Conservation (phyloP, 1,284 basidiomycete genomes). For the Microstroma glucosiphilum region DNA sequence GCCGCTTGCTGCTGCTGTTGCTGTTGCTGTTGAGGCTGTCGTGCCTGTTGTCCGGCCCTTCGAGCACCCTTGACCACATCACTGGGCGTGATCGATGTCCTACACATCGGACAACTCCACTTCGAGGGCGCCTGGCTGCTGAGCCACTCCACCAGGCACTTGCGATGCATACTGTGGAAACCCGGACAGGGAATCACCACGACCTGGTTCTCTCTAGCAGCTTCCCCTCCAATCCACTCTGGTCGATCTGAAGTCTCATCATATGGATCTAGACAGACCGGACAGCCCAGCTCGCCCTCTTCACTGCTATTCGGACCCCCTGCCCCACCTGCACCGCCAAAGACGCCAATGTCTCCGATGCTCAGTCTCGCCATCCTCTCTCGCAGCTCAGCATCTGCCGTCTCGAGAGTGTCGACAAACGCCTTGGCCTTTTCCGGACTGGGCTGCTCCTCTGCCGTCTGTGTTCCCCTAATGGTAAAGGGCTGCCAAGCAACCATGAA, state of each 20-base stretch:
- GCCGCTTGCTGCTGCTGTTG: not conserved
- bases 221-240: slow-evolving; percentile 35
- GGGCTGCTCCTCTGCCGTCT: not conserved
- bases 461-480: not conserved
- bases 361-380: slow-evolving; percentile 40
- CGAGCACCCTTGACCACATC: slow-evolving; percentile 8
- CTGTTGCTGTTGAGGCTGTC: not conserved
- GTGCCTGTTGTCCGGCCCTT: not conserved
- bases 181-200: slow-evolving; percentile 44
- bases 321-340: slow-evolving; percentile 11
- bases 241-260: slow-evolving; percentile 32
- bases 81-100: slow-evolving; percentile 19
- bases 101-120: slow-evolving; percentile 48
- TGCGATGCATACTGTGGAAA: slow-evolving; percentile 41
- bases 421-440: slow-evolving; percentile 20
- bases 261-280: slow-evolving; percentile 43
- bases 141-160: slow-evolving; percentile 43
- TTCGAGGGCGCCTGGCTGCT: slow-evolving; percentile 29
- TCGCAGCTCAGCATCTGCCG: slow-evolving; percentile 44
- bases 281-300: slow-evolving; percentile 30
- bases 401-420: slow-evolving; percentile 39
- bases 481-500: not conserved
- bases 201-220: slow-evolving; percentile 31
- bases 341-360: slow-evolving; percentile 36
- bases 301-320: slow-evolving; percentile 1